Evolutionary conservation across 225 moss, liverwort and hornwort genomes (phyloP).

Genomic region (Anthoceros angustus): DNA sequence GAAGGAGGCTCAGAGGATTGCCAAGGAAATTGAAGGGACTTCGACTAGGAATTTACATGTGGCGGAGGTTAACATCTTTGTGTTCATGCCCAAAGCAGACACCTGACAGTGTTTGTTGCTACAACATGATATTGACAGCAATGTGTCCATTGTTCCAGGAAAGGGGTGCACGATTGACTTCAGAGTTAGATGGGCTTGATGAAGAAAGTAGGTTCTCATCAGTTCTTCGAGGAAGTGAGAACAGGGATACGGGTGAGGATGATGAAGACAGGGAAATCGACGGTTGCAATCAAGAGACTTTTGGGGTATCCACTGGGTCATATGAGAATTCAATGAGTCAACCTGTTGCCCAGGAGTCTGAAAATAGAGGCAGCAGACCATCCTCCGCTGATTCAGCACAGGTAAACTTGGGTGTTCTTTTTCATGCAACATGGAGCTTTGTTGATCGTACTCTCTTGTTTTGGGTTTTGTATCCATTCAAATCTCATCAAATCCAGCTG

Average conservation of each 20-base stretch:
- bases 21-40: slow-evolving; percentile 67
- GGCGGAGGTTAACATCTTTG: slow-evolving; percentile 40
- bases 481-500: no score
- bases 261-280: slow-evolving; percentile 69
- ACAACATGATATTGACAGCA: neutral
- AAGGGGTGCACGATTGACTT: slow-evolving; percentile 49
- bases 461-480: neutral
- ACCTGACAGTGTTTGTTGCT: neutral
- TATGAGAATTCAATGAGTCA: slow-evolving; percentile 25
- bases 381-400: slow-evolving; percentile 47
- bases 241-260: slow-evolving; percentile 42
- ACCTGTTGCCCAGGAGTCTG: slow-evolving; percentile 32
- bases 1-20: slow-evolving; percentile 74
- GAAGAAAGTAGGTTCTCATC: slow-evolving; percentile 77
- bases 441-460: neutral
- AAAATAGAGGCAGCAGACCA: slow-evolving; percentile 36
- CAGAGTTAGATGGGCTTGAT: slow-evolving; percentile 67
- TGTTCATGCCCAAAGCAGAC: neutral
- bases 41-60: slow-evolving; percentile 63
- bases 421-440: neutral
- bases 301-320: slow-evolving; percentile 36
- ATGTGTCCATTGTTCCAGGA: slow-evolving; percentile 25
- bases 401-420: slow-evolving; percentile 23
- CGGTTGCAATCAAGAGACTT: slow-evolving; percentile 65
- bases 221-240: slow-evolving; percentile 43